Base-by-base conservation (phyloP, 2,329 filamentous ascomycete species). In the Mariannaea sp. region DNA sequence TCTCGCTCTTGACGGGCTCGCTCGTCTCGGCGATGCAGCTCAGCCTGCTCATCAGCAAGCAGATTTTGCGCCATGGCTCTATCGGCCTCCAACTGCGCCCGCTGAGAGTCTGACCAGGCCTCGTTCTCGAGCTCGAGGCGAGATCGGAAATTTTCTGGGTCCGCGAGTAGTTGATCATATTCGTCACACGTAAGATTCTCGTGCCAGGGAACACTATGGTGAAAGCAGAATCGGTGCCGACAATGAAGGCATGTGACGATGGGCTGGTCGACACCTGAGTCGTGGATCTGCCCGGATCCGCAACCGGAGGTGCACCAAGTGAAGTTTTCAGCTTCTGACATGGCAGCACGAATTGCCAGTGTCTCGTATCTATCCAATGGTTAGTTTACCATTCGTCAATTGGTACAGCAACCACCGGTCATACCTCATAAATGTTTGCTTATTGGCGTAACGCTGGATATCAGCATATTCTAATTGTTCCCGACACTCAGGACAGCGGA, bases 221-320 rank as follows among this genome's bases (percentile, higher is more conserved):
- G 67, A 50, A 75, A 76, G 59, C 78, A 80, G 2, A 73, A 75
- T 9, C 71, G 71, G 22, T 71, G 70, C 4, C 52, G 49, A 51
- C 78, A 78, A 35, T 65, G 57, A 36, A 68, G 59, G 61, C 78
- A 78, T 13, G 68, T 71, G 32, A 77, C 73, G 14, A 75, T 77
- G 0, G 77, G 73, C 3, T 73, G 69, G 2, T 61, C 62, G 1
- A 59, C 49, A 13, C 75, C 75, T 3, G 65, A 71, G 1, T 72
- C 69, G 40, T 84, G 81, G 2, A 82, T 70, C 57, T 84, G 81
- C 0, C 82, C 81, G 1, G 73, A 76, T 7, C 70, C 73, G 59
- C 83, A 86, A 2, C 69, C 71, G 0, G 78, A 68, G 1, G 81
- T 73, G 58, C 82, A 86, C 77, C 79, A 83, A 12, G 75, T 65